Evolutionary conservation across 179 eudicot genomes (phyloP).

Genomic region (Gypsophila paniculata): DNA sequence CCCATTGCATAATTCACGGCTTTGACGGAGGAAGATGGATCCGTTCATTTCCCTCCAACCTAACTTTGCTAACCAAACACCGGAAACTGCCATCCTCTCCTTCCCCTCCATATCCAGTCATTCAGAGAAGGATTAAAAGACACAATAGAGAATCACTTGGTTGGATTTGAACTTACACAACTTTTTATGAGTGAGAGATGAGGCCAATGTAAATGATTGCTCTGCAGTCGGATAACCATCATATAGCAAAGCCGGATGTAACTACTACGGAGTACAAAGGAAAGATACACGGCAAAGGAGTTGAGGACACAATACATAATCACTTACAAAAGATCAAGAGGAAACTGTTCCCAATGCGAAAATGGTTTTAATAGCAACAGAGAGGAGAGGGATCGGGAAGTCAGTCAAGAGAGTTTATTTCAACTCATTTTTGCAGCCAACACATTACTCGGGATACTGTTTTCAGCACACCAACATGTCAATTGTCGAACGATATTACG

Average conservation of each 20-base stretch:
- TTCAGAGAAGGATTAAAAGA: too few relatives aligned
- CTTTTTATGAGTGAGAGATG: not conserved
- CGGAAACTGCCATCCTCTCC: too few relatives aligned
- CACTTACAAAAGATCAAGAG: not conserved
- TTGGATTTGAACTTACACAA: not conserved
- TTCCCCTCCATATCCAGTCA: too few relatives aligned
- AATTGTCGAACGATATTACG: not conserved
- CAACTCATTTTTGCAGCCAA: not conserved
- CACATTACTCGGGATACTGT: not conserved
- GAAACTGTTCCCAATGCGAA: not conserved
- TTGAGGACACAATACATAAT: not conserved
- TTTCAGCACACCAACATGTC: not conserved
- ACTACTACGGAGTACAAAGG: not conserved
- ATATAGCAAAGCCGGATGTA: slow-evolving; percentile 5
- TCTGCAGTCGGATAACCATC: slow-evolving; percentile 4
- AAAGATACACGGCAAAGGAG: not conserved
- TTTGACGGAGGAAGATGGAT: too few relatives aligned
- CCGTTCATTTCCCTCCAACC: too few relatives aligned
- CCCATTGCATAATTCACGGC: too few relatives aligned
- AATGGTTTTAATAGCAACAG: not conserved
- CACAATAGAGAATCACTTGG: not conserved
- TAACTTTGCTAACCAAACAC: too few relatives aligned
- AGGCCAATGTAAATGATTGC: not conserved
- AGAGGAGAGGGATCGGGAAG: not conserved
- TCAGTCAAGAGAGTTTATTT: not conserved